Base-by-base conservation (phyloP, 2,329 filamentous ascomycete species). In the Nothomitra cinnamomea region DNA sequence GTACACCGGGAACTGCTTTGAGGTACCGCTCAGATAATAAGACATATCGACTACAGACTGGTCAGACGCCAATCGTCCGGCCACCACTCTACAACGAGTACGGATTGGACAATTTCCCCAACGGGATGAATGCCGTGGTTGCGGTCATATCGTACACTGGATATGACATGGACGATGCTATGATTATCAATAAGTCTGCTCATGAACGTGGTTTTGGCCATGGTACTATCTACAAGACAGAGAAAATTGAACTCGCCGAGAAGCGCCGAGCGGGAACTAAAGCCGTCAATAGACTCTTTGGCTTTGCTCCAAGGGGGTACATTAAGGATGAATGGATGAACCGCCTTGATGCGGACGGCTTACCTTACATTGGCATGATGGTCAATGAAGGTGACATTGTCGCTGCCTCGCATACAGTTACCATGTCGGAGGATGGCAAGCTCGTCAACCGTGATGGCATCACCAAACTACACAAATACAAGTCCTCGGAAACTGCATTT, bases 121-220 rank as follows among this genome's bases (percentile, higher is more conserved):
- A 96, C 65, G 92, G 92, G 25, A 89, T 81, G 63, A 98, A 98
- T 63, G 87, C 88, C 7, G 82, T 96, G 40, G 92, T 98, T 55
- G 92, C 92, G 56, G 94, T 98, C 66, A 95, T 98, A 58, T 95
- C 90, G 0, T 98, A 98, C 68, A 96, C 90, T 1, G 92, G 90
- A 52, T 98, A 96, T 70, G 92, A 98, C 75, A 98, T 98, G 92
- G 92, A 98, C 75, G 92, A 98, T 70, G 92, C 92, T 65, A 96
- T 96, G 90, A 96, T 98, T 65, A 75, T 98, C 65, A 96, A 96
- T 74, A 96, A 96, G 67, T 95, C 88, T 19, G 82, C 90, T 2
- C 87, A 95, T 67, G 92, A 98, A 69, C 82, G 92, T 60, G 92
- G 92, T 13, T 96, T 98, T 63, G 90, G 88, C 38, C 82, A 96